Evolutionary conservation across 768 basidiomycete species (phyloP).

Genomic region (Auricularia sp.): DNA sequence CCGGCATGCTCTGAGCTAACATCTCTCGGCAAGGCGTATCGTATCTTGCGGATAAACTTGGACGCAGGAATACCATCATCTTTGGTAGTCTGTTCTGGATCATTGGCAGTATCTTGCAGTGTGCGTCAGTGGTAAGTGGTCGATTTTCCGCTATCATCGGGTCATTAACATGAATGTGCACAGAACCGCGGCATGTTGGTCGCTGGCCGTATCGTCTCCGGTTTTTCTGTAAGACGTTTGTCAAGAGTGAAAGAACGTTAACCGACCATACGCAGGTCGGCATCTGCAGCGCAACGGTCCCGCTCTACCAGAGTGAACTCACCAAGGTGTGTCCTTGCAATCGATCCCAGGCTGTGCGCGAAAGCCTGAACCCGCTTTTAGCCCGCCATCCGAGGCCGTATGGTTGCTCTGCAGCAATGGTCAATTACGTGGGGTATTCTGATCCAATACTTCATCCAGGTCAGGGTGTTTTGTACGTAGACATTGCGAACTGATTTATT

Average conservation of each 20-base stretch:
- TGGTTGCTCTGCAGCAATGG: constrained; percentile 74
- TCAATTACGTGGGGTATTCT: constrained; percentile 69
- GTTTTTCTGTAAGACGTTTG: constrained; percentile 40
- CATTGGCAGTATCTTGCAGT: constrained; percentile 63
- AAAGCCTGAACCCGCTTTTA: constrained; percentile 21
- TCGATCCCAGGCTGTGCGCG: neutral
- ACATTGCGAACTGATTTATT: constrained; percentile 5
- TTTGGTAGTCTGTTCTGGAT: constrained; percentile 63
- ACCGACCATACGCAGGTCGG: constrained; percentile 20
- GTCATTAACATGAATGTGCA: neutral
- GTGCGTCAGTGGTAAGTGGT: constrained; percentile 36
- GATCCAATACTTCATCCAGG: constrained; percentile 62
- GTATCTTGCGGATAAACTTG: constrained; percentile 52
- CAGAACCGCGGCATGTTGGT: constrained; percentile 71
- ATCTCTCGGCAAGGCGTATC: constrained; percentile 37
- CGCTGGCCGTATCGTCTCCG: constrained; percentile 56
- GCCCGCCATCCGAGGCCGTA: constrained; percentile 60
- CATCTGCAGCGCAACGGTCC: constrained; percentile 55
- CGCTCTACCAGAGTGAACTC: constrained; percentile 68
- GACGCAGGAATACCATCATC: constrained; percentile 59
- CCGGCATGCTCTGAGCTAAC: neutral
- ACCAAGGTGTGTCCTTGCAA: constrained; percentile 21
- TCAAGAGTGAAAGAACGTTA: neutral
- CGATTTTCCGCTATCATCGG: neutral
- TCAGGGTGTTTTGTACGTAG: neutral